Conservation (phyloP, 2,329 filamentous ascomycete genomes). For the Plectosphaerella plurivora region DNA sequence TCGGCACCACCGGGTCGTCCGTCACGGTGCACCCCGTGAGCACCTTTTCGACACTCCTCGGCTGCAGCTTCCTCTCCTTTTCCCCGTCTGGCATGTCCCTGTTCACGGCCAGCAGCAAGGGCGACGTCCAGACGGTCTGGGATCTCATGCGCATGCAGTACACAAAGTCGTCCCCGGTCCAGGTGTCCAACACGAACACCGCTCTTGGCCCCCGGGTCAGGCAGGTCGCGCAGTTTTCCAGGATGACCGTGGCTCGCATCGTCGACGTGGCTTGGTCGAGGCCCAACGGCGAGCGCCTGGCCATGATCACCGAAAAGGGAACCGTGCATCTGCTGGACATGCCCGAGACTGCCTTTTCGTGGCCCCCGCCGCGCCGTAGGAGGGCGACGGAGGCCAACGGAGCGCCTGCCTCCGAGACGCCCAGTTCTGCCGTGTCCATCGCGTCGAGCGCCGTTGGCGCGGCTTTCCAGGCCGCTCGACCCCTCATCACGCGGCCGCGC, state of each 20-base stretch:
- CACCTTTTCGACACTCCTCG: conserved; percentile 67
- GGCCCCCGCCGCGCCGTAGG: conserved; percentile 69
- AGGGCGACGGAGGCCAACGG: conserved; percentile 37
- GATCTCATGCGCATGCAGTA: conserved; percentile 65
- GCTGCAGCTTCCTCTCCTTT: conserved; percentile 78
- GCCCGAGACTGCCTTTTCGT: conserved; percentile 75
- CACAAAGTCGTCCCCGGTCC: conserved; percentile 57
- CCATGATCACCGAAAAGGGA: conserved; percentile 89
- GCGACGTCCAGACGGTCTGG: conserved; percentile 81
- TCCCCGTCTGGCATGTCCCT: conserved; percentile 69
- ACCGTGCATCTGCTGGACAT: conserved; percentile 91
- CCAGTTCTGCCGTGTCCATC: conserved; percentile 57
- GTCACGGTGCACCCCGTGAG: conserved; percentile 57
- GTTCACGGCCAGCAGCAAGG: conserved; percentile 76
- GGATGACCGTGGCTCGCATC: conserved; percentile 87
- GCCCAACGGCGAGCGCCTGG: conserved; percentile 75
- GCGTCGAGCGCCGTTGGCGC: conserved; percentile 68
- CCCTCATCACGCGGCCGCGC: conserved; percentile 51
- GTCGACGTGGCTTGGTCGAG: conserved; percentile 86
- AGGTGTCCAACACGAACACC: conserved; percentile 39
- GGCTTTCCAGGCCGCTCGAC: conserved; percentile 64
- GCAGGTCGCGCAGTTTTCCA: conserved; percentile 82
- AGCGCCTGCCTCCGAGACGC: conserved; percentile 42
- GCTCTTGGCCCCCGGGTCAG: conserved; percentile 60
- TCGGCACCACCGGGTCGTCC: conserved; percentile 53